Conservation (phyloP, 1,284 basidiomycete species). For the Meripilus lineatus region DNA sequence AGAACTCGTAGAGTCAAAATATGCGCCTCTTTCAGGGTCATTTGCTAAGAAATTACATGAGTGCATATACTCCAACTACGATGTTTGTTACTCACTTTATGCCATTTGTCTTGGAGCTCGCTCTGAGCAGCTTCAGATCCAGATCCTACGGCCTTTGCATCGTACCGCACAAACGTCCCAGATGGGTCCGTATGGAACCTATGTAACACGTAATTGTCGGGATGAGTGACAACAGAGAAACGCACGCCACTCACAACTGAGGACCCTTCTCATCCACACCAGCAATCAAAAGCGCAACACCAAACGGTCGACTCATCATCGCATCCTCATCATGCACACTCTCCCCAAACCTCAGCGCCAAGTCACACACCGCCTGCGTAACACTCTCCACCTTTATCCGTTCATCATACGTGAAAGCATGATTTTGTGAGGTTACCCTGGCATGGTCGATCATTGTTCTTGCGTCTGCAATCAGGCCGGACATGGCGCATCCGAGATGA, state of each 20-base stretch:
- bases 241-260: constrained; percentile 64
- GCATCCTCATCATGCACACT: constrained; percentile 98
- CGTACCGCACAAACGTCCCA: constrained; percentile 96
- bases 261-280: constrained; percentile 96
- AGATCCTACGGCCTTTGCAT: constrained; percentile 98
- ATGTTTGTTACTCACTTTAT: constrained; percentile 58
- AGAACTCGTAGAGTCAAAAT: constrained; percentile 83
- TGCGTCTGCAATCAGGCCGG: constrained; percentile 95
- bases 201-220: not conserved
- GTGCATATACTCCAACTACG: not conserved
- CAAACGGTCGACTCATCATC: constrained; percentile 99
- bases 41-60: constrained; percentile 59
- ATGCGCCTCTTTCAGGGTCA: constrained; percentile 89
- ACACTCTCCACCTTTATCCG: constrained; percentile 94
- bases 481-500: constrained; percentile 98
- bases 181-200: constrained; percentile 99
- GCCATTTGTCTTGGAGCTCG: constrained; percentile 96
- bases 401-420: constrained; percentile 97
- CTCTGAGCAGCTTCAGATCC: constrained; percentile 98
- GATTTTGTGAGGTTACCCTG: constrained; percentile 94
- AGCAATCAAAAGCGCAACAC: constrained; percentile 95
- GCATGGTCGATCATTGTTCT: constrained; percentile 99
- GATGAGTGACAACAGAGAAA: constrained; percentile 10
- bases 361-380: constrained; percentile 97
- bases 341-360: constrained; percentile 97